These are phyloP conservation scores for Euryodendron excelsum DNA, from an alignment of 148 eudicot genomes.

Conservation along the genomic window DNA sequence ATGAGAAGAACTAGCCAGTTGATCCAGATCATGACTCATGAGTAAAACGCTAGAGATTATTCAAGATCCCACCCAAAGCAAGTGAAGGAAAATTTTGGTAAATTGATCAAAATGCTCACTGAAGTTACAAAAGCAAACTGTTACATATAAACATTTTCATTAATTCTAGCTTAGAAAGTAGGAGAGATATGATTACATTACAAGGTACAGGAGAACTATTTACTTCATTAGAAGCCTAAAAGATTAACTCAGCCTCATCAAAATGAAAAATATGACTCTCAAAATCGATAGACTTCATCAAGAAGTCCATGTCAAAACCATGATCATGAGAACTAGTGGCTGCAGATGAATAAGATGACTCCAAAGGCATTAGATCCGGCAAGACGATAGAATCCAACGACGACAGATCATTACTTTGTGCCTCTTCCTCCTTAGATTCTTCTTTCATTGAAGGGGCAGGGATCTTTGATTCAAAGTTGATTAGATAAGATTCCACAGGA, in stretches of 20 bases:
- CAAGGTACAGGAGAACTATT: background rate
- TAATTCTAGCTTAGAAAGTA: too few species aligned
- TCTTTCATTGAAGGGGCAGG: background rate
- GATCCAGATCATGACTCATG: too few species aligned
- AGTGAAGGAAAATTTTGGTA: too few species aligned
- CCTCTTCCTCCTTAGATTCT: conserved; percentile 5
- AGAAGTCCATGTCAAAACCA: background rate
- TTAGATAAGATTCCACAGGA: background rate
- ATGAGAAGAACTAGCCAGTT: too few species aligned
- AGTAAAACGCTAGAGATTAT: too few species aligned
- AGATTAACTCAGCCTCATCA: background rate
- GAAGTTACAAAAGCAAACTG: background rate
- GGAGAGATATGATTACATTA: background rate
- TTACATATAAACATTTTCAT: background rate
- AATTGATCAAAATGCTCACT: too few species aligned
- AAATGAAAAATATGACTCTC: background rate
- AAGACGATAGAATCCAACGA: conserved; percentile 8
- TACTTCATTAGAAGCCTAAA: background rate
- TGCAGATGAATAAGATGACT: too few species aligned
- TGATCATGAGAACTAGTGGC: background rate
- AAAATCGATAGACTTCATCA: background rate
- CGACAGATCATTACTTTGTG: background rate
- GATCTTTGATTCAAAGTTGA: conserved; percentile 7
- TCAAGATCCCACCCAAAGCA: too few species aligned
- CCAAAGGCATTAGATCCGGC: conserved; percentile 13